Percentiles rank a stretch among this genome's conserved stretches.
These are phyloP conservation scores for Colletotrichum aenigma DNA, from an alignment of 2,329 filamentous ascomycete species.

Conservation along the genomic window DNA sequence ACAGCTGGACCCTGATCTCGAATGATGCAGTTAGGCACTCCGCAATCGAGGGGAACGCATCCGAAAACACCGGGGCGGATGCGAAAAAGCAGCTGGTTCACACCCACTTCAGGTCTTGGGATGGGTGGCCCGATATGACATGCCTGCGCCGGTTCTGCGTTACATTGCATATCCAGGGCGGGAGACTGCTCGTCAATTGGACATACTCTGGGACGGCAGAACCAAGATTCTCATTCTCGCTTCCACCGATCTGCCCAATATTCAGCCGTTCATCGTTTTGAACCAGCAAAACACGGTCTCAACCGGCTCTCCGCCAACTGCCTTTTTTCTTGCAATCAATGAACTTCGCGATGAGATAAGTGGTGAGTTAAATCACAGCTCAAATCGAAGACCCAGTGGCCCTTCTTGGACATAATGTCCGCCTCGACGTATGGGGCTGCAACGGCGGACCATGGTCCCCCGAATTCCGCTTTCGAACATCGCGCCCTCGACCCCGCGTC, in stretches of 20 bases:
- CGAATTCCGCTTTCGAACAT: conserved; percentile 13
- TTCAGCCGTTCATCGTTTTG: neutral
- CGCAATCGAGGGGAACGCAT: neutral
- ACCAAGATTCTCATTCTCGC: neutral
- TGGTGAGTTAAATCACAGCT: neutral
- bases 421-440: conserved; percentile 1
- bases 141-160: neutral
- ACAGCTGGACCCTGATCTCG: neutral
- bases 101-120: neutral
- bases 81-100: neutral
- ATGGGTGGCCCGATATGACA: neutral
- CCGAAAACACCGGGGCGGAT: neutral
- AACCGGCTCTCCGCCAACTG: neutral
- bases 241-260: neutral
- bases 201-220: neutral
- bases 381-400: neutral
- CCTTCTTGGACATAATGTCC: neutral
- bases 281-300: neutral
- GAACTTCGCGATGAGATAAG: neutral
- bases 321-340: neutral
- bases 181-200: neutral
- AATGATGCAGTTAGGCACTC: neutral
- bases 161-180: neutral
- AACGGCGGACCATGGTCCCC: conserved; percentile 9
- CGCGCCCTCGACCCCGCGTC: neutral